phyloP scores from a whole-genome alignment of 225 moss, liverwort and hornwort genomes.

The Anthoceros angustus region DNA sequence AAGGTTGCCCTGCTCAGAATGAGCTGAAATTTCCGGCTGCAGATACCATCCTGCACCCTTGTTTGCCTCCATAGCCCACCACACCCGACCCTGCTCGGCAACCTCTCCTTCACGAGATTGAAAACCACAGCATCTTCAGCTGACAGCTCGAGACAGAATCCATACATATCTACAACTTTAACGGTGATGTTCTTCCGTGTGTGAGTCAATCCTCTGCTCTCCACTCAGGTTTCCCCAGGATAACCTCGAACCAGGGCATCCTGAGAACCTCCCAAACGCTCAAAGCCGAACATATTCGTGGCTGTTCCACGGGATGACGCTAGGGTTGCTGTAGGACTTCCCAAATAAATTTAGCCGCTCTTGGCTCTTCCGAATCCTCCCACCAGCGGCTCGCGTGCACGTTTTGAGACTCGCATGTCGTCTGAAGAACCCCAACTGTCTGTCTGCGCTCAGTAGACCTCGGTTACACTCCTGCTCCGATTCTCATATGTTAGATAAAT shows the following conservation, averaged over 20 bases:
- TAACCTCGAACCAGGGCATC: background rate
- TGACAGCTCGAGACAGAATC: conserved; percentile 61
- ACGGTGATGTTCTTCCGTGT: conserved; percentile 42
- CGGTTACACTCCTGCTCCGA: too few species aligned
- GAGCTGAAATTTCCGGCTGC: conserved; percentile 59
- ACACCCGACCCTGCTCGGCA: conserved; percentile 76
- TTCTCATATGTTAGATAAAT: too few species aligned
- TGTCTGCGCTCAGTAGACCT: too few species aligned
- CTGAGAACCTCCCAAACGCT: conserved; percentile 1
- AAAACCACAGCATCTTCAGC: conserved; percentile 66
- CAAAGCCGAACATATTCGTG: background rate
- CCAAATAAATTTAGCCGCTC: background rate
- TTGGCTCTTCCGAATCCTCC: background rate
- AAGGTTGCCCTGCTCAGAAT: conserved; percentile 41
- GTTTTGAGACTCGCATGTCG: too few species aligned
- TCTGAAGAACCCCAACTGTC: too few species aligned
- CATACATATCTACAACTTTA: conserved; percentile 68
- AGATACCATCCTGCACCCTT: conserved; percentile 92
- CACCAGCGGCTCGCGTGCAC: too few species aligned
- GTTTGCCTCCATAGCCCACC: conserved; percentile 76
- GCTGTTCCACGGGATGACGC: background rate
- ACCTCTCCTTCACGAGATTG: conserved; percentile 66
- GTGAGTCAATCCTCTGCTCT: background rate
- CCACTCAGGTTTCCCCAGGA: background rate
- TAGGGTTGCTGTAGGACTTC: background rate